phyloP scores from a whole-genome alignment of 129 eudicot species.

The Flaveria sonorensis region DNA sequence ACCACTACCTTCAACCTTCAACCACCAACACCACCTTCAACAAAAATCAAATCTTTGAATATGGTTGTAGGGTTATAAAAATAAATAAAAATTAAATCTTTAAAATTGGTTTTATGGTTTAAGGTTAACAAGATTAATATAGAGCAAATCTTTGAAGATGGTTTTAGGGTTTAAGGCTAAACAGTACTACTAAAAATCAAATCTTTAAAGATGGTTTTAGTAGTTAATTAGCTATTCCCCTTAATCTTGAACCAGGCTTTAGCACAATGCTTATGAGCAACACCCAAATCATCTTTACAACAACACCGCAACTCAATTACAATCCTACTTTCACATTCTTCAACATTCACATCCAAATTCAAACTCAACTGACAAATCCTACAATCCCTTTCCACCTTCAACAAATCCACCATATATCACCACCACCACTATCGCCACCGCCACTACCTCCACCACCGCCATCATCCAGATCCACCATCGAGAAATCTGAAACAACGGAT shows the following conservation, averaged over 20 bases:
- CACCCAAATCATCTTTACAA: conserved; percentile 84
- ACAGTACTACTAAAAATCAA: not conserved
- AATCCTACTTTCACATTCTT: conserved; percentile 53
- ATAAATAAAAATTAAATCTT: not conserved
- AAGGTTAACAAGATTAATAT: no score
- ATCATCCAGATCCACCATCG: conserved; percentile 54
- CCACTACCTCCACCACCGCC: no score
- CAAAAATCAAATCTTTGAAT: not conserved
- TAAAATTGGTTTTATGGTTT: not conserved
- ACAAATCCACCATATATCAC: conserved; percentile 41
- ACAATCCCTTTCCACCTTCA: conserved; percentile 58
- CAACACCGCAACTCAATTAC: conserved; percentile 81
- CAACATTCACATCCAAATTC: conserved; percentile 49
- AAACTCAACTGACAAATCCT: conserved; percentile 76
- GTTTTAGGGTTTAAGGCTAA: no score
- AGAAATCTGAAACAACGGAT: conserved; percentile 48
- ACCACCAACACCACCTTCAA: no score
- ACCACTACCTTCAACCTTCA: no score
- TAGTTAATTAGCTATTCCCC: conserved; percentile 67
- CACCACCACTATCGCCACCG: not conserved
- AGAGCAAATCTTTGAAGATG: no score
- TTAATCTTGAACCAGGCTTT: conserved; percentile 93
- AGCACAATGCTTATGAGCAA: conserved; percentile 87
- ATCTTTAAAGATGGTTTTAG: not conserved
- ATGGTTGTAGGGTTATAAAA: not conserved